phyloP scores from a whole-genome alignment of 2,329 filamentous ascomycete genomes.

The Penicillium freii region DNA sequence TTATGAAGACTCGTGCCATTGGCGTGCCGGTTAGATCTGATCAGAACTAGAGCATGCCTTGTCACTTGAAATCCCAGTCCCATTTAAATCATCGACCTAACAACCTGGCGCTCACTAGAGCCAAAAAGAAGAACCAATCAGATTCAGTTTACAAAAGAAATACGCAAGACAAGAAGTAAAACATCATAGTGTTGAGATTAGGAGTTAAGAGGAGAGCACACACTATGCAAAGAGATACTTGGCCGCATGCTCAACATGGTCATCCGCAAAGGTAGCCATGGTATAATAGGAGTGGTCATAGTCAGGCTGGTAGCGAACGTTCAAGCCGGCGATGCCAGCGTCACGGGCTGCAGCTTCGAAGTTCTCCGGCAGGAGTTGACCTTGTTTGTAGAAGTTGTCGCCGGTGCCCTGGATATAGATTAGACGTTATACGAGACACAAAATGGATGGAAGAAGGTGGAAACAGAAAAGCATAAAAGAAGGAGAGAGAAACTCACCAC shows the following conservation, averaged over 20 bases:
- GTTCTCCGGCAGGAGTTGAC: constrained; percentile 91
- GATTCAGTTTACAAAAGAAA: constrained; percentile 11
- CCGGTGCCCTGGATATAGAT: constrained; percentile 66
- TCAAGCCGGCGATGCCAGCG: constrained; percentile 68
- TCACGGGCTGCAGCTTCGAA: constrained; percentile 76
- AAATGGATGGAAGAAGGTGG: not conserved
- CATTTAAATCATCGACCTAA: constrained; percentile 15
- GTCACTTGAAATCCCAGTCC: not conserved
- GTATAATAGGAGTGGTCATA: constrained; percentile 99
- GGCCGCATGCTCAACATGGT: constrained; percentile 88
- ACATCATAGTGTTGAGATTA: not conserved
- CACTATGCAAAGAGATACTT: constrained; percentile 70
- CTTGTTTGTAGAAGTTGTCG: constrained; percentile 95
- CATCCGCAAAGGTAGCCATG: constrained; percentile 83
- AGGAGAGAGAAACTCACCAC: constrained; percentile 58
- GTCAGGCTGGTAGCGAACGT: constrained; percentile 78
- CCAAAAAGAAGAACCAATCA: constrained; percentile 9
- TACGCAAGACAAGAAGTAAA: not conserved
- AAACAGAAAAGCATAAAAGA: not conserved
- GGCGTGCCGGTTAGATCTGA: no score
- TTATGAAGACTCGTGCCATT: no score
- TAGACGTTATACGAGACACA: not conserved
- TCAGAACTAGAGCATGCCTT: no score
- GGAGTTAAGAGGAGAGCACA: constrained; percentile 25
- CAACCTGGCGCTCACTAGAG: constrained; percentile 17